Evolutionary conservation across 192 early-diverging fungal genomes (phyloP), one percentile per base, ranked within the genome.

Genomic region (Entrophospora sp.): DNA sequence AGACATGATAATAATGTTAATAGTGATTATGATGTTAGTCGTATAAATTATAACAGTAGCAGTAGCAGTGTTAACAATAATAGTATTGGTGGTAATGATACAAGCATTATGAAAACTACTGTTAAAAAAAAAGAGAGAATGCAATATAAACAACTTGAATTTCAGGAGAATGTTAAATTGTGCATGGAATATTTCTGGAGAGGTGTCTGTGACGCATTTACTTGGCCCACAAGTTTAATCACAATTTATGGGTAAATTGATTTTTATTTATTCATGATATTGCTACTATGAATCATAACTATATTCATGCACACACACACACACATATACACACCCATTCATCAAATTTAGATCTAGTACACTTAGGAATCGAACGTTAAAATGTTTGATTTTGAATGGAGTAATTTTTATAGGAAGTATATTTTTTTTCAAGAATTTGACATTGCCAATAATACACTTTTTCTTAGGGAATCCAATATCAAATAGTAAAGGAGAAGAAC

Each of bases 371-470:
- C 59, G 67, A 6, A 59, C 69, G 18, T 28, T 77, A 53, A 78
- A 79, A 48, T 81, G 77, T 65, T 31, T 82, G 1, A 13, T 79
- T 14, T 71, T 84, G 13, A 83, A 81, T 46, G 81, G 79, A 4
- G 35, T 76, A 27, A 37, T 85, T n/a, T 80, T 83, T 60, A 69
- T 83, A 32, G 77, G 79, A 13, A 79, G 77, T 44, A 78, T 81
- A 27, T 43, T 81, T 45, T 60, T 80, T 27, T 79, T 79, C 44
- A 61, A 81, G 31, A 22, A 42, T 25, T 32, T 75, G 28, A 36
- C 76, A 5, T 34, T 72, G 24, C 74, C 71, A 10, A 57, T 69
- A 24, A 44, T 68, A 30, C 51, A 55, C 24, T 30, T 30, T 16
- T 34, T 53, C 13, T 43, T 74, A 28, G 34, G 62, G 27, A 46